Base-by-base conservation (phyloP, 1,284 basidiomycete species). In the Anthracocystis walkeri region DNA sequence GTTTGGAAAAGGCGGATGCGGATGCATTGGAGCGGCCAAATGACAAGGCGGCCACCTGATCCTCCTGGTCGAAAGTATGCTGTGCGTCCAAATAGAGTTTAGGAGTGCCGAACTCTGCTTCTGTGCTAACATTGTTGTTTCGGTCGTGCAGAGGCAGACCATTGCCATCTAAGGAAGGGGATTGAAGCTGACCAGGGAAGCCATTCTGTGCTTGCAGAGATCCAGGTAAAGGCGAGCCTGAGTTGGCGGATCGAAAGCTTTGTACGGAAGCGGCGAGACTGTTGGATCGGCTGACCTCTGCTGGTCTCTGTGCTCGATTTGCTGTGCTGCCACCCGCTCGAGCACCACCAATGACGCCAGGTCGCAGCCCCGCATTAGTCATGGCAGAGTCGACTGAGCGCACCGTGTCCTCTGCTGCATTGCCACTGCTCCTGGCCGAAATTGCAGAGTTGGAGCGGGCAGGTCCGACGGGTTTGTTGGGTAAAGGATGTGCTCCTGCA, bases 41-140 rank as follows among this genome's bases (percentile, higher is more conserved):
- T 2, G 49, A 44, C n/a, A 57, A 29, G 18, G 61, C 31, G 1
- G 23, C 35, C 10, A 58, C 41, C 5, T 38, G 51, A 4, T 48
- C 54, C 18, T 54, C 52, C 33, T 58, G 63, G 41, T 61, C 67
- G 23, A 70, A 60, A 20, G 61, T 56, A 41, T 69, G 72, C 35
- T 76, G 74, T 16, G 61, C 65, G 27, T 76, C 74, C 38, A 76
- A 54, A 21, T 65, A 65, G 23, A 76, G 69, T 29, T 65, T 55
- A 0, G 74, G 74, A 2, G 74, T 76, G 42, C 74, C 74, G 20
- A 59, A 65, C 4, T 76, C 74, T 4, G 74, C 57, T 25, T 76
- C 68, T 8, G 50, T 56, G 35, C 51, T 64, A 16, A 40, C 38
- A 12, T 69, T 62, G 38, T 51, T 23, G 29, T 44, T 33, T 11